A percentile compares a stretch with the other conserved stretches of the same genome.
phyloP scores from a whole-genome alignment of 2,329 filamentous ascomycete species.

The Fusarium abutilonis region DNA sequence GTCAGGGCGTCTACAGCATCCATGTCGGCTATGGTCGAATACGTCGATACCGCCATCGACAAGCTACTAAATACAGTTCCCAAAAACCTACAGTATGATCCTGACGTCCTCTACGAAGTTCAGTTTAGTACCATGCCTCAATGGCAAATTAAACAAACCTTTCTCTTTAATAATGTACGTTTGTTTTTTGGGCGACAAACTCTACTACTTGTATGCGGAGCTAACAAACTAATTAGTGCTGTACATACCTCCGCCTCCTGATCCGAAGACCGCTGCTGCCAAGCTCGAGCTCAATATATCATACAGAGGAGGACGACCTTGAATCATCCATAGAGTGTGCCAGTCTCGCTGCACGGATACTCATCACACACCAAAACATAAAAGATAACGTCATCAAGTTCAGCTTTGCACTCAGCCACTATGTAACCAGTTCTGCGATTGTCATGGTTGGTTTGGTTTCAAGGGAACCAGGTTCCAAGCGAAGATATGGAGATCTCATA shows the following conservation, averaged over 20 bases:
- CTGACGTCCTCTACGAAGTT: constrained; percentile 1
- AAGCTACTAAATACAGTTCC: constrained; percentile 22
- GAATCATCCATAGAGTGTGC: constrained; percentile 24
- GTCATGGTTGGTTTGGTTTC: constrained; percentile 32
- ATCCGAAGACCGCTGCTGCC: constrained; percentile 25
- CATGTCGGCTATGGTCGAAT: constrained; percentile 24
- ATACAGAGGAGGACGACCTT: constrained; percentile 28
- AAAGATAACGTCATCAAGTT: constrained; percentile 28
- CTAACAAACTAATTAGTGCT: constrained; percentile 14
- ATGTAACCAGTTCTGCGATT: constrained; percentile 33
- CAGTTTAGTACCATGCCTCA: constrained; percentile 20
- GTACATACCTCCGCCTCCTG: constrained; percentile 30
- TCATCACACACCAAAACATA: constrained; percentile 24
- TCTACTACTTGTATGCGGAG: no score
- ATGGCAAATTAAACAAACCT: constrained; percentile 30
- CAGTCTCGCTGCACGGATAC: constrained; percentile 25
- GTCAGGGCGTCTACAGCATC: constrained; percentile 17
- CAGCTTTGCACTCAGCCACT: constrained; percentile 32
- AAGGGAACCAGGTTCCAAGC: constrained; percentile 22
- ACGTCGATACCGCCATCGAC: constrained; percentile 21
- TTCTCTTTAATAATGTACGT: constrained; percentile 21
- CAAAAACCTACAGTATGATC: constrained; percentile 8
- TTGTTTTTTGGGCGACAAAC: no score
- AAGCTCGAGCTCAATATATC: not conserved
- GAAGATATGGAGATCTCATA: constrained; percentile 15